phyloP scores from a whole-genome alignment of 2,329 filamentous ascomycete species.

The Grosmannia penicillata region DNA sequence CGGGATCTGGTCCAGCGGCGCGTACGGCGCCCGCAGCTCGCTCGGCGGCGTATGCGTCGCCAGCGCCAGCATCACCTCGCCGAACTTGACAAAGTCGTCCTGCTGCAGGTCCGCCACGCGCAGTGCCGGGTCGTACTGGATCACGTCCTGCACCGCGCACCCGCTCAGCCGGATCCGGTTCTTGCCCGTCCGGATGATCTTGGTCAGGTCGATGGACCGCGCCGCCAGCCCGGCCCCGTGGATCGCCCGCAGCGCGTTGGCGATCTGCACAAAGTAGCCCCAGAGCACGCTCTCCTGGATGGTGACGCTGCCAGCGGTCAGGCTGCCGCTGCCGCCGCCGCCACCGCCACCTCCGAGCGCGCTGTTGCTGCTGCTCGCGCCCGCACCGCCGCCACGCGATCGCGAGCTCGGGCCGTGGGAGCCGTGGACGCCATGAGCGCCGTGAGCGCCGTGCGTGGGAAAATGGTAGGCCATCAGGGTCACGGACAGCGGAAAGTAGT shows the following conservation, averaged over 20 bases:
- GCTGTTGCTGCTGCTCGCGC: too few species aligned
- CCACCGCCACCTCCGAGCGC: too few species aligned
- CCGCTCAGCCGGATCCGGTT: conserved; percentile 79
- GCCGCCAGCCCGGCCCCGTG: conserved; percentile 72
- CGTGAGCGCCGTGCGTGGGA: conserved; percentile 29
- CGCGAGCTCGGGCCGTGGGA: too few species aligned
- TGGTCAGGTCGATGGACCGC: conserved; percentile 71
- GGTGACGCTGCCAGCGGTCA: conserved; percentile 25
- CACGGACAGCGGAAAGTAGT: conserved; percentile 84
- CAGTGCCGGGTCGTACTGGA: conserved; percentile 60
- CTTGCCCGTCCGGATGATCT: conserved; percentile 80
- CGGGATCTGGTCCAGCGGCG: conserved; percentile 57
- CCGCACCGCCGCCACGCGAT: too few species aligned
- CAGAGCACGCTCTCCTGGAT: conserved; percentile 67
- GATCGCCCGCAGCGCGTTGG: conserved; percentile 74
- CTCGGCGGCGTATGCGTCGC: conserved; percentile 50
- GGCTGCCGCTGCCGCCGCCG: too few species aligned
- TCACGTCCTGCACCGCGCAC: conserved; percentile 79
- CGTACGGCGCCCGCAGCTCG: conserved; percentile 35
- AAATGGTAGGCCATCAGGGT: conserved; percentile 78
- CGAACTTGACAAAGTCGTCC: conserved; percentile 75
- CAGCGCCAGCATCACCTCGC: conserved; percentile 69
- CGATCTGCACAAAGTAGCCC: conserved; percentile 85
- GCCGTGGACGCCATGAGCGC: too few species aligned
- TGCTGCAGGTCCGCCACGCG: conserved; percentile 65